These are phyloP conservation scores for Orbilia ellipsospora DNA, from an alignment of 2,329 filamentous ascomycete genomes.

Conservation along the genomic window DNA sequence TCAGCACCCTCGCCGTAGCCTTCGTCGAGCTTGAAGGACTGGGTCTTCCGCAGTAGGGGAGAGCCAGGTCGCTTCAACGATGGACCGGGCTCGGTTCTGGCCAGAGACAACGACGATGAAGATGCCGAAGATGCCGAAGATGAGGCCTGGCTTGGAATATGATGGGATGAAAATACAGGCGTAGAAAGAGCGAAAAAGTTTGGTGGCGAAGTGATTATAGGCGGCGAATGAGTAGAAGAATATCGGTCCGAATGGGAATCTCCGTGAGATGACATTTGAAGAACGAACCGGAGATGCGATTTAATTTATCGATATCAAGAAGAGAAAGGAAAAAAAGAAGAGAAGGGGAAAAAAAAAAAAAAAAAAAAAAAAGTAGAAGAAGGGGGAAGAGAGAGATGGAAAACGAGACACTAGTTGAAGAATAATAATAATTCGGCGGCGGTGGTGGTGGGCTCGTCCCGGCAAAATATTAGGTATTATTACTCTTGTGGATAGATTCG, in stretches of 20 bases:
- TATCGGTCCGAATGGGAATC: conserved; percentile 46
- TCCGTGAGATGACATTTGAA: conserved; percentile 54
- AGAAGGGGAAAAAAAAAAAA: not conserved
- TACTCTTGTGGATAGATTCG: too few species aligned
- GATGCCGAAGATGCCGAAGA: not conserved
- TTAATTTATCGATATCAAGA: not conserved
- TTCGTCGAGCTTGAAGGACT: conserved; percentile 53
- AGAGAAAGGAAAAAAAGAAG: not conserved
- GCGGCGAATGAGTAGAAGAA: conserved; percentile 19
- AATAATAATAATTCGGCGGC: conserved; percentile 16
- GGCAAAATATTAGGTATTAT: conserved; percentile 2
- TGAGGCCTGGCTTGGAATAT: too few species aligned
- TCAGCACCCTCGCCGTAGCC: conserved; percentile 53
- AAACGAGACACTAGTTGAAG: not conserved
- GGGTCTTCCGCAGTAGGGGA: conserved; percentile 45
- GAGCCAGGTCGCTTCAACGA: conserved; percentile 46
- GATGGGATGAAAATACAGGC: conserved; percentile 11
- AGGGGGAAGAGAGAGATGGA: conserved; percentile 9
- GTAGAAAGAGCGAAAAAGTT: conserved; percentile 15
- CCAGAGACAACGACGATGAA: conserved; percentile 3
- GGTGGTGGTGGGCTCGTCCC: conserved; percentile 11
- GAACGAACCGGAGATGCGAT: not conserved
- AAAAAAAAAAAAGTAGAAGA: not conserved
- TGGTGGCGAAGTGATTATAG: not conserved
- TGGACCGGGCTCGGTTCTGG: conserved; percentile 29